Percentiles rank a stretch among this genome's conserved stretches.
Evolutionary conservation across 495 filamentous ascomycete genomes (phyloP).

Genomic region (Halenospora varia): DNA sequence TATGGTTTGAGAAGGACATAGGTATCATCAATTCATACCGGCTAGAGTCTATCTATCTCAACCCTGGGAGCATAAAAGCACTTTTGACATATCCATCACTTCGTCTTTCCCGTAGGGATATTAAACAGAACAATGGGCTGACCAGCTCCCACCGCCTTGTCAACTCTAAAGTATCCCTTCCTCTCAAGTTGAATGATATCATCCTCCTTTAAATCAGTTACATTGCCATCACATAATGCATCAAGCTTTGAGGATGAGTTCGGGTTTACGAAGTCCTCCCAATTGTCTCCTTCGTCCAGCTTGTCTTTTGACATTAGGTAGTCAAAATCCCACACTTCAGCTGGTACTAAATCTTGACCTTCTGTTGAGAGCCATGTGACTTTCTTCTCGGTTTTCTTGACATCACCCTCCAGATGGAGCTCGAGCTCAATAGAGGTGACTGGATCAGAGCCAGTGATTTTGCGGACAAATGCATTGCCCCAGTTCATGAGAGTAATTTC

Average conservation of each 20-base stretch:
- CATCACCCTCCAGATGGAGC: slow-evolving; percentile 72
- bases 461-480: slow-evolving; percentile 78
- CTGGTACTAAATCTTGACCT: slow-evolving; percentile 59
- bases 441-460: slow-evolving; percentile 47
- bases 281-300: slow-evolving; percentile 63
- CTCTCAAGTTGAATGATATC: slow-evolving; percentile 83
- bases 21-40: background rate
- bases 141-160: slow-evolving; percentile 39
- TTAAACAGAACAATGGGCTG: slow-evolving; percentile 59
- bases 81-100: slow-evolving; percentile 26
- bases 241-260: slow-evolving; percentile 63
- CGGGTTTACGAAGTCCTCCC: slow-evolving; percentile 67
- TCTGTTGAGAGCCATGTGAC: slow-evolving; percentile 73
- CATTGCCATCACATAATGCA: slow-evolving; percentile 69
- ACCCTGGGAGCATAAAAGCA: background rate
- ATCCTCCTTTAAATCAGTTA: slow-evolving; percentile 60
- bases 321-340: slow-evolving; percentile 75
- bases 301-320: slow-evolving; percentile 80
- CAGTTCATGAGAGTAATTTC: slow-evolving; percentile 86
- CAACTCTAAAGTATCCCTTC: slow-evolving; percentile 74
- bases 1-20: background rate
- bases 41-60: background rate
- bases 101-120: slow-evolving; percentile 64
- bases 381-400: slow-evolving; percentile 84
- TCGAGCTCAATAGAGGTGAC: slow-evolving; percentile 66